These are phyloP conservation scores for Rickenella mellea DNA, from an alignment of 768 basidiomycete genomes.

Conservation along the genomic window DNA sequence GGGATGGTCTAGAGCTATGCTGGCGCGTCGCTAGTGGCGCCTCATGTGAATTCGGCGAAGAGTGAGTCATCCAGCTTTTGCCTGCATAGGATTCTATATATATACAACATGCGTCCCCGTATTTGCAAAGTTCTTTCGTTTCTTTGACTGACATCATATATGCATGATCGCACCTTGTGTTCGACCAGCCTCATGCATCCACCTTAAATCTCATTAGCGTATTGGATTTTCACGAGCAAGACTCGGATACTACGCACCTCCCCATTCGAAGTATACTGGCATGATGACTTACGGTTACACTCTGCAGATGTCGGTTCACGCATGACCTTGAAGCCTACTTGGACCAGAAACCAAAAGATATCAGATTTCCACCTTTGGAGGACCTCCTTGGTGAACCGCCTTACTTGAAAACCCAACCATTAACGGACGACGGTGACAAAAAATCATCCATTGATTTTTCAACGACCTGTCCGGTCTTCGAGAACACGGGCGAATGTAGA, in stretches of 20 bases:
- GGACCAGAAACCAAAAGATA: constrained; percentile 62
- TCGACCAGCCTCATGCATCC: too few species aligned
- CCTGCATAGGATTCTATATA: too few species aligned
- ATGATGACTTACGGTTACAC: neutral
- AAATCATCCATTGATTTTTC: constrained; percentile 34
- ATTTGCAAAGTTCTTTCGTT: neutral
- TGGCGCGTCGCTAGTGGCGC: constrained; percentile 66
- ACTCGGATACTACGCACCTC: neutral
- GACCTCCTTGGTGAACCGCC: constrained; percentile 13
- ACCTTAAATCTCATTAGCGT: neutral
- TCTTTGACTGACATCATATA: neutral
- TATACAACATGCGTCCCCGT: too few species aligned
- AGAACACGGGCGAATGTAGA: constrained; percentile 64
- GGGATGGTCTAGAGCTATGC: constrained; percentile 78
- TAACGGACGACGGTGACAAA: constrained; percentile 15
- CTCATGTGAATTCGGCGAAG: constrained; percentile 59
- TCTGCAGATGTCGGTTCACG: constrained; percentile 59
- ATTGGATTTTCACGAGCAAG: neutral
- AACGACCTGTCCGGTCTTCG: constrained; percentile 58
- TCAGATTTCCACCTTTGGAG: constrained; percentile 40
- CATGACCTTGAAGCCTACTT: constrained; percentile 78
- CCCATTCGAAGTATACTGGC: neutral
- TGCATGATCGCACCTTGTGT: too few species aligned
- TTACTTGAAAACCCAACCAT: constrained; percentile 13
- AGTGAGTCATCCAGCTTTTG: too few species aligned